Evolutionary conservation across 805 yeast genomes (phyloP).

Genomic region (Myxozyma neglecta): DNA sequence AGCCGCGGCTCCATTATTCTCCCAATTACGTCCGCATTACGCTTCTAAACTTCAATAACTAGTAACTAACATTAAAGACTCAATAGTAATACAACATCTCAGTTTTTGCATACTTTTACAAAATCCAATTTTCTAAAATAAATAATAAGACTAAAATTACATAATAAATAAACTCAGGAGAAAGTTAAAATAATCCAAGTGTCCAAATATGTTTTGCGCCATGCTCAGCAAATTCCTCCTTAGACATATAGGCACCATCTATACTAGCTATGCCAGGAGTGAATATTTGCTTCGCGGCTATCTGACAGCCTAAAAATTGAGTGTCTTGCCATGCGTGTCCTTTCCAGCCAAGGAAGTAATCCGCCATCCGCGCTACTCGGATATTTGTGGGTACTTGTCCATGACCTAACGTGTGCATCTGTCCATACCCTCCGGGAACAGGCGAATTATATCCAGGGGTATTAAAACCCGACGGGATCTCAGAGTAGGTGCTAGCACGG

Average conservation of each 20-base stretch:
- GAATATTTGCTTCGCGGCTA: slow-evolving; percentile 82
- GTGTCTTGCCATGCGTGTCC: slow-evolving; percentile 72
- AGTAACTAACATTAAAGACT: too few relatives aligned
- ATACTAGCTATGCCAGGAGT: slow-evolving; percentile 54
- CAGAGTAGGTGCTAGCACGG: slow-evolving; percentile 42
- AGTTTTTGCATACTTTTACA: background rate
- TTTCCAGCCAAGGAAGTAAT: slow-evolving; percentile 95
- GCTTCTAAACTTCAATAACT: too few relatives aligned
- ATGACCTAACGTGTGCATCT: slow-evolving; percentile 36
- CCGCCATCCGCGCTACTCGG: slow-evolving; percentile 71
- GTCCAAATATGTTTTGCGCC: slow-evolving; percentile 90
- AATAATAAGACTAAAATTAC: too few relatives aligned
- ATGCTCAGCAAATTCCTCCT: slow-evolving; percentile 67
- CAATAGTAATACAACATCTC: too few relatives aligned
- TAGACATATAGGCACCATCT: slow-evolving; percentile 64
- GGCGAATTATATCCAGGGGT: slow-evolving; percentile 39
- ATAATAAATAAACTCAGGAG: too few relatives aligned
- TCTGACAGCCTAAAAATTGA: slow-evolving; percentile 81
- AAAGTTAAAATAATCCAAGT: slow-evolving; percentile 30
- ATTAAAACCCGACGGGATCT: slow-evolving; percentile 41
- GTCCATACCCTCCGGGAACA: slow-evolving; percentile 36
- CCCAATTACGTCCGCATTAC: too few relatives aligned
- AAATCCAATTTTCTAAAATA: background rate
- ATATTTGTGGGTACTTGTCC: slow-evolving; percentile 81
- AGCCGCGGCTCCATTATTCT: too few relatives aligned